Conservation (phyloP, 2,329 filamentous ascomycete genomes). For the Fusarium solani-melongenae region DNA sequence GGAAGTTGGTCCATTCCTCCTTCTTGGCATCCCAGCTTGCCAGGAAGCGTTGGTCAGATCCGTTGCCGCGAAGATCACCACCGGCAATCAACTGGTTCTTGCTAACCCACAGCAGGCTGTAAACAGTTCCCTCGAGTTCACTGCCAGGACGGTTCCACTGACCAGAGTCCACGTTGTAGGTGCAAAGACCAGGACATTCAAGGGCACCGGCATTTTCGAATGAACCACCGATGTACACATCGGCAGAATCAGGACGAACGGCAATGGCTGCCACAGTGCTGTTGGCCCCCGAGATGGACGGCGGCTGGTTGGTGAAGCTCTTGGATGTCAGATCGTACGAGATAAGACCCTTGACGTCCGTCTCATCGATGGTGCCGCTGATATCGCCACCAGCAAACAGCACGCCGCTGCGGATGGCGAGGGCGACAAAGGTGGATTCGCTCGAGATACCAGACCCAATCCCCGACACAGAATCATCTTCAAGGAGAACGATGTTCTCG, state of each 20-base stretch:
- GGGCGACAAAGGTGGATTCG: conserved; percentile 79
- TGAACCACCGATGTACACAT: conserved; percentile 87
- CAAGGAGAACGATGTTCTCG: conserved; percentile 84
- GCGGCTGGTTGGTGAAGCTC: conserved; percentile 77
- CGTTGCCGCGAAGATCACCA: conserved; percentile 78
- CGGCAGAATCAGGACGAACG: conserved; percentile 73
- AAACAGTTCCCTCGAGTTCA: conserved; percentile 76
- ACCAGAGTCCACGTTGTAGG: conserved; percentile 74
- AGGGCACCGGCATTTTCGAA: conserved; percentile 88
- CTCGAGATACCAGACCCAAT: conserved; percentile 73
- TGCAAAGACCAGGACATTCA: conserved; percentile 83
- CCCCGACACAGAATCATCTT: conserved; percentile 80
- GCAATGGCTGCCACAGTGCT: conserved; percentile 82
- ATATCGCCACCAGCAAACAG: conserved; percentile 88
- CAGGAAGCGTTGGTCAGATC: conserved; percentile 71
- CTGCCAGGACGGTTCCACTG: conserved; percentile 86
- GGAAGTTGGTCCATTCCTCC: conserved; percentile 73
- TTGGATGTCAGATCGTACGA: conserved; percentile 79
- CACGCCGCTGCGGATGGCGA: conserved; percentile 73
- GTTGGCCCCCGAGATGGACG: conserved; percentile 75
- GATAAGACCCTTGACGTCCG: conserved; percentile 77
- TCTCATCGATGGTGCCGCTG: conserved; percentile 74
- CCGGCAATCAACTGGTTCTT: conserved; percentile 79
- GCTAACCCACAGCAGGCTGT: conserved; percentile 80
- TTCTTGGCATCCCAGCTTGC: conserved; percentile 77